Evolutionary conservation across 2,329 filamentous ascomycete species (phyloP), one percentile per base, ranked within the genome.

Genomic region (Gaeumannomyces sp.): DNA sequence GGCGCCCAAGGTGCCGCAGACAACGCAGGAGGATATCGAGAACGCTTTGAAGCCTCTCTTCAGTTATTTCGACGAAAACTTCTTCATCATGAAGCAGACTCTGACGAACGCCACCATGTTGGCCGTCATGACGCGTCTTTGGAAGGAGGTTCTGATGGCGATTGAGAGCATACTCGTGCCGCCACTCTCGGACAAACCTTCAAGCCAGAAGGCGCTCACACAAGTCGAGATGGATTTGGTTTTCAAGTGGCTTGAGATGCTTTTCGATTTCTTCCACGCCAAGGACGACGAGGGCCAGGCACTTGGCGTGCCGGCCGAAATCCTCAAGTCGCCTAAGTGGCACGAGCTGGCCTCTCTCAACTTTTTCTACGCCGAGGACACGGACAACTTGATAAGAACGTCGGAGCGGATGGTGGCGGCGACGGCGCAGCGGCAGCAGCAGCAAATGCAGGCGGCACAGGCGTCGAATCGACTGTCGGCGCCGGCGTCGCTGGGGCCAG

Each of bases 21-120:
- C 89, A 13, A 89, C 91, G 0, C 85, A 86, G 38, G 83, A 83
- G 8, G 92, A 97, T 66, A 84, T 97, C 27, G 89, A 92, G 69
- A 89, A 89, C 70, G 92, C 92, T 0, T 80, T 99, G 16, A 88
- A 90, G 70, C 90, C 93, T 5, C 83, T 99, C 0, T 95, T 97
- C 74, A 85, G 88, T 64, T 99, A 99, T 76, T 99, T 99, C 74
- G 92, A 99, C 74, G 94, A 97, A 74, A 99, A 99, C 73, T 99
- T 99, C 76, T 92, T 93, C 66, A 97, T 98, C 70, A 97, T 99
- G 93, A 97, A 98, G 78, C 88, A 95, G 76, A 97, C 94, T 0
- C 81, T 99, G 65, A 98, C 95, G 1, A 90, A 93, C 65, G 89
- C 92, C 65, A 96, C 95, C n/a, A 97, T 99, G 94, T 88, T 93